phyloP scores from a whole-genome alignment of 306 rosid species.

The Prinsepia uniflora region DNA sequence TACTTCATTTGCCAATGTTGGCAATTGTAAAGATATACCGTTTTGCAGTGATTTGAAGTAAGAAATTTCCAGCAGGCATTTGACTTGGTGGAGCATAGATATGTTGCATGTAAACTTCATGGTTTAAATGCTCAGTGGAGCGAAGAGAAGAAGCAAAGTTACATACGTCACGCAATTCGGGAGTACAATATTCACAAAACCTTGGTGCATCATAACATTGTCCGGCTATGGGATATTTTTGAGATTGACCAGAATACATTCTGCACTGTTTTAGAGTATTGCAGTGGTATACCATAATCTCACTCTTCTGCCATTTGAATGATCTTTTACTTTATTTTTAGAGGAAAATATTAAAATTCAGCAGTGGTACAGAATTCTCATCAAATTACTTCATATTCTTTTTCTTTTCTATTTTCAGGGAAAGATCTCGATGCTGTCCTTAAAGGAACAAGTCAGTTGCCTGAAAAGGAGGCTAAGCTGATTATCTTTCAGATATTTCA shows the following conservation, averaged over 20 bases:
- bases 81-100: conserved; percentile 96
- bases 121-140: conserved; percentile 99
- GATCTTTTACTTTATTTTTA: conserved; percentile 11
- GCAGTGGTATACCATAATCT: conserved; percentile 62
- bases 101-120: conserved; percentile 98
- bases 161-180: conserved; percentile 93
- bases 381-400: not conserved
- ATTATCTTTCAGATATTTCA: conserved; percentile 87
- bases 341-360: not conserved
- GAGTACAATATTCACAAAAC: conserved; percentile 99
- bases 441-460: conserved; percentile 83
- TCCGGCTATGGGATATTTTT: conserved; percentile 98
- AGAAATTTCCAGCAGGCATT: conserved; percentile 99
- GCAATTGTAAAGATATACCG: conserved; percentile 76
- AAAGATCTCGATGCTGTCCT: conserved; percentile 98
- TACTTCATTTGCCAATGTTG: conserved; percentile 63
- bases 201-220: conserved; percentile 89
- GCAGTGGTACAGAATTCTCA: not conserved
- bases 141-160: conserved; percentile 99
- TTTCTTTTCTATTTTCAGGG: conserved; percentile 42
- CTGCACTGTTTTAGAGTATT: conserved; percentile 92
- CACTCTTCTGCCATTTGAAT: conserved; percentile 19
- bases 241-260: conserved; percentile 97
- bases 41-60: conserved; percentile 98
- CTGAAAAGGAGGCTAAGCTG: conserved; percentile 94